These are phyloP conservation scores for Barbarea vulgaris DNA, from an alignment of 345 rosid species.

Conservation along the genomic window DNA sequence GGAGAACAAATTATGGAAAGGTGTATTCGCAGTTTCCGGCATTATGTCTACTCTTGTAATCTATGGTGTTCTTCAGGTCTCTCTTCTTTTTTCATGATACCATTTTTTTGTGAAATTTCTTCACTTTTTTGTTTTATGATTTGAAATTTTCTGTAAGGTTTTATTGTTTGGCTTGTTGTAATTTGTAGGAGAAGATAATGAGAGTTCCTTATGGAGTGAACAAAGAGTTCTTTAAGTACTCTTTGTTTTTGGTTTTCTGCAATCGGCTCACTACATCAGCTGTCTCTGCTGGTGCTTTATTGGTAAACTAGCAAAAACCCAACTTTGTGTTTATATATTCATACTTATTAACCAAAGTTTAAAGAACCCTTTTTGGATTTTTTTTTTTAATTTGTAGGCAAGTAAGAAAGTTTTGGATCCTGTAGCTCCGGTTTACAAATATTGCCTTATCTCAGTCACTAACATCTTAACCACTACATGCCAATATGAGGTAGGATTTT, in stretches of 20 bases:
- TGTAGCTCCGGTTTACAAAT: conserved; percentile 87
- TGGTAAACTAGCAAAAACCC: conserved; percentile 46
- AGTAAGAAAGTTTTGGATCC: conserved; percentile 79
- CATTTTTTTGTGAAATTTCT: not conserved
- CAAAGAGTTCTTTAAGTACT: conserved; percentile 72
- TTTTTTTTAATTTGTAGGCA: conserved; percentile 49
- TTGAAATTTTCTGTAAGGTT: not conserved
- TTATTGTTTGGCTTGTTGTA: not conserved
- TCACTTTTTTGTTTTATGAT: not conserved
- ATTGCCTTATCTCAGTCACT: conserved; percentile 68
- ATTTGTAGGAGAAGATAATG: conserved; percentile 83
- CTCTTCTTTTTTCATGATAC: not conserved
- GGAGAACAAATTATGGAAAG: conserved; percentile 71
- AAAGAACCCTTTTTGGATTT: not conserved
- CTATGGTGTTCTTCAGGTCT: conserved; percentile 89
- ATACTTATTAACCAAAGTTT: not conserved
- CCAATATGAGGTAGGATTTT: conserved; percentile 74
- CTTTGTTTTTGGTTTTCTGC: conserved; percentile 89
- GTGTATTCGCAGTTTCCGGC: conserved; percentile 73
- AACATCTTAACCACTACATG: conserved; percentile 89
- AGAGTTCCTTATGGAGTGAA: conserved; percentile 80
- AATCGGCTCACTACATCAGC: conserved; percentile 80
- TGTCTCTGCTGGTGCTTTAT: conserved; percentile 70
- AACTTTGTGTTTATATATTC: conserved; percentile 24
- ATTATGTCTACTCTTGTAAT: conserved; percentile 93